Conservation (phyloP, 2,329 filamentous ascomycete species). For the Pochonia chlamydosporia region DNA sequence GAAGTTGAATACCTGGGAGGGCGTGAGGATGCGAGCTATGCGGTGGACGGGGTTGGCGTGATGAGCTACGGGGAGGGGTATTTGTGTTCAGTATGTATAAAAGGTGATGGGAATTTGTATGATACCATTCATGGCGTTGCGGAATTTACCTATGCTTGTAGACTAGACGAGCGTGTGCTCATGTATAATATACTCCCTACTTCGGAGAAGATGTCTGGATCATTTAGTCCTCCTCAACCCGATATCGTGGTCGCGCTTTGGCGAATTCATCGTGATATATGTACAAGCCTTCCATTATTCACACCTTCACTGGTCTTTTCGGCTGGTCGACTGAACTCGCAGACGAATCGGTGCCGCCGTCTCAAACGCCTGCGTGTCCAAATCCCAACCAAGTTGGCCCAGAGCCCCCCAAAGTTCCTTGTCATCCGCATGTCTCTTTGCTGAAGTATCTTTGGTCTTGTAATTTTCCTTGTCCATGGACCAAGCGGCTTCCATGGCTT, state of each 20-base stretch:
- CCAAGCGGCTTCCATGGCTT: conserved; percentile 31
- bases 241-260: neutral
- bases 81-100: neutral
- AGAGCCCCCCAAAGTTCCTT: conserved; percentile 23
- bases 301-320: conserved; percentile 23
- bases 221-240: too few relatives aligned
- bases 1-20: conserved; percentile 63
- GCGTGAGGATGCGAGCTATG: conserved; percentile 58
- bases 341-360: conserved; percentile 29
- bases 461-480: conserved; percentile 18
- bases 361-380: conserved; percentile 29
- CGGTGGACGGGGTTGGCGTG: conserved; percentile 45
- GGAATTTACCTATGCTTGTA: neutral
- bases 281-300: too few relatives aligned
- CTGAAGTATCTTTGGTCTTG: conserved; percentile 10
- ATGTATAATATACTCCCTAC: conserved; percentile 2
- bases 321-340: conserved; percentile 12
- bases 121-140: conserved; percentile 17
- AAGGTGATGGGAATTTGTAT: conserved; percentile 15
- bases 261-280: too few relatives aligned
- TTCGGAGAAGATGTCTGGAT: neutral
- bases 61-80: conserved; percentile 1
- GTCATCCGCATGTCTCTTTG: conserved; percentile 6
- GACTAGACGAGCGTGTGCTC: conserved; percentile 2
- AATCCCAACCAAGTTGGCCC: conserved; percentile 26